Evolutionary conservation across 2,329 filamentous ascomycete species (phyloP).

Genomic region (Penicillium polonicum): DNA sequence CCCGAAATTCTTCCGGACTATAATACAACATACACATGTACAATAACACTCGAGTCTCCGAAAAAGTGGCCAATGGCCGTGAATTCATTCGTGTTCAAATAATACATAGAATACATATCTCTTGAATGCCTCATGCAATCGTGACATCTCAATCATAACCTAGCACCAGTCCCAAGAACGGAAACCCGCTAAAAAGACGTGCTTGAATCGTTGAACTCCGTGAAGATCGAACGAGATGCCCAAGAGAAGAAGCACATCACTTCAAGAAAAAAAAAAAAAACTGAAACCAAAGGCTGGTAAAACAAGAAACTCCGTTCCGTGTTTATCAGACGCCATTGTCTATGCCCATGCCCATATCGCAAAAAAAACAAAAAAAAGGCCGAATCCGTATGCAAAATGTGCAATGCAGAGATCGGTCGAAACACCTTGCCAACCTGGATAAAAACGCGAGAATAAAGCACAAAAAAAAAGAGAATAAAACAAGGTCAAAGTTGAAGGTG

Average conservation of each 20-base stretch:
- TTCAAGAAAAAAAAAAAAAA: not conserved
- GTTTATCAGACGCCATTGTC: conserved; percentile 25
- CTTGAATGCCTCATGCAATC: conserved; percentile 21
- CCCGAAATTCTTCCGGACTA: conserved; percentile 16
- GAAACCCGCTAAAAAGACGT: not conserved
- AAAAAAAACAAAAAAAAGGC: conserved; percentile 5
- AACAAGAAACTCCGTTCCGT: conserved; percentile 23
- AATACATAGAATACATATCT: conserved; percentile 29
- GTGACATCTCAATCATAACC: conserved; percentile 12
- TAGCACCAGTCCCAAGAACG: not conserved
- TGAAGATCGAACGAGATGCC: not conserved
- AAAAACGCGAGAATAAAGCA: conserved; percentile 3
- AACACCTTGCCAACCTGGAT: conserved; percentile 8
- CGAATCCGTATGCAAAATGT: conserved; percentile 7
- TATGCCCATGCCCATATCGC: conserved; percentile 24
- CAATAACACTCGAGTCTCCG: not conserved
- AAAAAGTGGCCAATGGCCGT: conserved; percentile 7
- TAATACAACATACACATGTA: not conserved
- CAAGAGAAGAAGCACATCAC: conserved; percentile 12
- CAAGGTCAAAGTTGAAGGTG: conserved; percentile 13
- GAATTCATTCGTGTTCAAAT: conserved; percentile 20
- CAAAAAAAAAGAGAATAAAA: conserved; percentile 7
- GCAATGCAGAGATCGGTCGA: conserved; percentile 1
- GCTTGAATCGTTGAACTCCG: not conserved
- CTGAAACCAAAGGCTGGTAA: conserved; percentile 2